Evolutionary conservation across 768 basidiomycete species (phyloP).

Genomic region (Lentinula raphanica): DNA sequence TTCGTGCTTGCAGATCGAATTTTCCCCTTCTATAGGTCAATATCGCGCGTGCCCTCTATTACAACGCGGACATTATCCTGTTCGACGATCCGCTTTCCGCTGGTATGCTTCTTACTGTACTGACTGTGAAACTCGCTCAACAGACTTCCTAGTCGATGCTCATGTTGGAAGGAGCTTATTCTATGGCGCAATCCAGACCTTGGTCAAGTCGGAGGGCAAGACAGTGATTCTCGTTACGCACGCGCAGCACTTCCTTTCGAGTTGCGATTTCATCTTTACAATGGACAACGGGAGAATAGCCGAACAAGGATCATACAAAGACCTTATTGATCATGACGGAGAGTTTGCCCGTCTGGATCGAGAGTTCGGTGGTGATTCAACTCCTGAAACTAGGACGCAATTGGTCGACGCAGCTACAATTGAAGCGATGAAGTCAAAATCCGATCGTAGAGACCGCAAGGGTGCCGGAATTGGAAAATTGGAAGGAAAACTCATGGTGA

Average conservation of each 20-base stretch:
- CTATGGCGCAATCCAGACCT: slow-evolving; percentile 53
- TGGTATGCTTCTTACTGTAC: slow-evolving; percentile 25
- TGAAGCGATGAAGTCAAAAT: slow-evolving; percentile 31
- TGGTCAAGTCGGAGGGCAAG: slow-evolving; percentile 39
- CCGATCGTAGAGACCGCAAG: slow-evolving; percentile 21
- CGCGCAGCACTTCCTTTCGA: slow-evolving; percentile 48
- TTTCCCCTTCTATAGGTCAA: slow-evolving; percentile 44
- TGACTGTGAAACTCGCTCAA: not conserved
- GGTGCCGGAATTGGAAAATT: slow-evolving; percentile 56
- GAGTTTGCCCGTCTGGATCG: slow-evolving; percentile 52
- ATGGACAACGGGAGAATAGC: slow-evolving; percentile 38
- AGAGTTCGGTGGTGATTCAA: slow-evolving; percentile 56
- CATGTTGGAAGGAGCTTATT: slow-evolving; percentile 72
- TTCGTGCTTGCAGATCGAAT: not conserved
- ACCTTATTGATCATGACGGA: slow-evolving; percentile 44
- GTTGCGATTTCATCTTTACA: slow-evolving; percentile 47
- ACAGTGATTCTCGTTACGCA: slow-evolving; percentile 54
- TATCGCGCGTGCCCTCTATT: slow-evolving; percentile 67
- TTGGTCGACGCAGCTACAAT: slow-evolving; percentile 16
- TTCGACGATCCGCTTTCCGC: slow-evolving; percentile 66
- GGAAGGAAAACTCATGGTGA: slow-evolving; percentile 61
- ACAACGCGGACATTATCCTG: slow-evolving; percentile 53
- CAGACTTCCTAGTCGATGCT: slow-evolving; percentile 49
- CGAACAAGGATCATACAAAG: slow-evolving; percentile 47
- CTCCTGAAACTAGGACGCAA: slow-evolving; percentile 21